These are phyloP conservation scores for Xanthoceras sorbifolium DNA, from an alignment of 345 rosid species.

Conservation along the genomic window DNA sequence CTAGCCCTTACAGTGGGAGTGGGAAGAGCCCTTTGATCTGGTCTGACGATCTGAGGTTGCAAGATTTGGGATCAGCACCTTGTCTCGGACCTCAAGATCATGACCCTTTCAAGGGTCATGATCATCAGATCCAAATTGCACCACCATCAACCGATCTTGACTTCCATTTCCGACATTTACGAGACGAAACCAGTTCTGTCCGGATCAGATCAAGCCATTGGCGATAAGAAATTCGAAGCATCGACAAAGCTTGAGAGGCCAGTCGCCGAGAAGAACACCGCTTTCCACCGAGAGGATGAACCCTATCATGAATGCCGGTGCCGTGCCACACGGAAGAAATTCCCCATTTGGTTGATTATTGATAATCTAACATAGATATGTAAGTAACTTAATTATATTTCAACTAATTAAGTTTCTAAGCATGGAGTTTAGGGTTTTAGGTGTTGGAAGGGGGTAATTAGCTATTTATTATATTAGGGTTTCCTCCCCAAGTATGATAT, in stretches of 20 bases:
- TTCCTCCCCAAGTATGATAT: constrained; percentile 19
- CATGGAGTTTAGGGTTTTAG: constrained; percentile 33
- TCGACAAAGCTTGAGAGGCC: constrained; percentile 61
- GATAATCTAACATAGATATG: neutral
- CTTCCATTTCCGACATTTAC: constrained; percentile 69
- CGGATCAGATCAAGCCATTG: constrained; percentile 41
- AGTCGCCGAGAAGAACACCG: constrained; percentile 65
- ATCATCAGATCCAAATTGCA: constrained; percentile 50
- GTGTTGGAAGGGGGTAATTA: constrained; percentile 11
- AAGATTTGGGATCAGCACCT: constrained; percentile 43
- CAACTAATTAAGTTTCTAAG: constrained; percentile 16
- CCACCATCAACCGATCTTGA: constrained; percentile 56
- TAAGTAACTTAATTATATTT: constrained; percentile 17
- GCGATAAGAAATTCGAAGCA: constrained; percentile 48
- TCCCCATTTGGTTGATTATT: constrained; percentile 60
- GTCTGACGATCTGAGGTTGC: constrained; percentile 75
- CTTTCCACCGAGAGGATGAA: constrained; percentile 51
- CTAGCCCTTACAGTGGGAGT: constrained; percentile 51
- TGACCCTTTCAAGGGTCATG: constrained; percentile 37
- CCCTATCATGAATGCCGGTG: constrained; percentile 51
- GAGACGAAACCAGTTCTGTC: constrained; percentile 68
- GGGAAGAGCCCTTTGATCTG: constrained; percentile 78
- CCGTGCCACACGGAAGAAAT: constrained; percentile 57
- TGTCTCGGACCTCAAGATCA: constrained; percentile 48
- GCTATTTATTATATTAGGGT: constrained; percentile 31